phyloP scores from a whole-genome alignment of 2,329 filamentous ascomycete species.

The Claviceps pazoutovae region DNA sequence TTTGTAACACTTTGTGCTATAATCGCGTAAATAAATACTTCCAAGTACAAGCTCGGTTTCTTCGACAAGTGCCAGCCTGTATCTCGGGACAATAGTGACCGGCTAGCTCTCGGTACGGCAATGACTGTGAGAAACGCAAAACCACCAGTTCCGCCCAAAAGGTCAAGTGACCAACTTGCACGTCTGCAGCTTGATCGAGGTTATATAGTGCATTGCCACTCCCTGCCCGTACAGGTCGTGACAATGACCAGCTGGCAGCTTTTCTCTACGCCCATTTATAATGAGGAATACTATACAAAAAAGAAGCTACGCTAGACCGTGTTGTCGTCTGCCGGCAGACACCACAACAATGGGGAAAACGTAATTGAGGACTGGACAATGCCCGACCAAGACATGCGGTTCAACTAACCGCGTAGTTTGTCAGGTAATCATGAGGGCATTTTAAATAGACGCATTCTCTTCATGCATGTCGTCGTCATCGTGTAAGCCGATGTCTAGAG shows the following conservation, averaged over 20 bases:
- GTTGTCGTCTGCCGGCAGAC: not conserved
- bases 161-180: no score
- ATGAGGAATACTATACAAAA: not conserved
- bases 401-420: not conserved
- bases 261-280: not conserved
- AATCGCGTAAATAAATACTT: not conserved
- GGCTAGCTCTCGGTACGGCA: not conserved
- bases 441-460: constrained; percentile 11
- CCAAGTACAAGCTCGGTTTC: not conserved
- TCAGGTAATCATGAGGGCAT: constrained; percentile 39
- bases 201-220: no score
- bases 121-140: no score
- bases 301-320: not conserved
- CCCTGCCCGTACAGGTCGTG: no score
- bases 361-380: not conserved
- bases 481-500: constrained; percentile 23
- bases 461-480: constrained; percentile 24
- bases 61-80: not conserved
- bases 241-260: not conserved
- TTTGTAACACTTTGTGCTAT: no score
- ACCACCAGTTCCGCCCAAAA: no score
- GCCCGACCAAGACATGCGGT: not conserved
- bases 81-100: not conserved
- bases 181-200: no score
- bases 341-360: not conserved